Conservation (phyloP, 805 yeast genomes). For the Starmerella roubikii region DNA sequence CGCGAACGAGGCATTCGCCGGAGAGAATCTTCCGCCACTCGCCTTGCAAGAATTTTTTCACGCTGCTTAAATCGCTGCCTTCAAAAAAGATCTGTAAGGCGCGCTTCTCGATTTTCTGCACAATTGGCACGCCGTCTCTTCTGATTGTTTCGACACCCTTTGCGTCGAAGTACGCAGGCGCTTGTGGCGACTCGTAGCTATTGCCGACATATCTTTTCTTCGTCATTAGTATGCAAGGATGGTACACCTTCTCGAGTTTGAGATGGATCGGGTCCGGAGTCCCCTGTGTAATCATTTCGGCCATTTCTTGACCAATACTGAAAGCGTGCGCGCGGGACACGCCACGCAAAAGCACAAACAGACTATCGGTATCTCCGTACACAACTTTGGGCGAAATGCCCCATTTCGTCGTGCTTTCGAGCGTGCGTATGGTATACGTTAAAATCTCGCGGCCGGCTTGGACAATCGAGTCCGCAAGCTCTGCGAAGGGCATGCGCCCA, state of each 20-base stretch:
- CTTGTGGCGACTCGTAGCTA: constrained; percentile 44
- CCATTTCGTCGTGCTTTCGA: constrained; percentile 47
- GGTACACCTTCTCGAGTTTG: constrained; percentile 86
- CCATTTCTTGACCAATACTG: constrained; percentile 54
- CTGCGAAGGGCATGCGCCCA: constrained; percentile 95
- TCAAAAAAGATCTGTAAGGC: constrained; percentile 57
- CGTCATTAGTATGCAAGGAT: constrained; percentile 67
- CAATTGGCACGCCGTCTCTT: constrained; percentile 90
- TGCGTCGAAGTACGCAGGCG: constrained; percentile 67
- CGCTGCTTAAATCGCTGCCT: constrained; percentile 52
- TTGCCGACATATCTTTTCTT: constrained; percentile 90
- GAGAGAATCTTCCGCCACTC: constrained; percentile 55
- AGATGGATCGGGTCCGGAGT: constrained; percentile 74
- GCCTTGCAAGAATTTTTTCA: constrained; percentile 48
- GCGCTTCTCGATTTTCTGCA: constrained; percentile 65
- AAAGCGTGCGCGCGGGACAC: constrained; percentile 67
- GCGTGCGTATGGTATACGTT: constrained; percentile 51
- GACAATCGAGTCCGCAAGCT: constrained; percentile 88
- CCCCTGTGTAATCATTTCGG: constrained; percentile 42
- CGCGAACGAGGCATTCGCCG: constrained; percentile 58
- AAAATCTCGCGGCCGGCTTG: constrained; percentile 79
- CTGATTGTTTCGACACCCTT: constrained; percentile 93
- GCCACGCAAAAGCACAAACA: constrained; percentile 85
- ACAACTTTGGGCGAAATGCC: constrained; percentile 71
- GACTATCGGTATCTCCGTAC: constrained; percentile 92